phyloP scores from a whole-genome alignment of 176 grass and related monocot genomes.

The Otatea glauca region DNA sequence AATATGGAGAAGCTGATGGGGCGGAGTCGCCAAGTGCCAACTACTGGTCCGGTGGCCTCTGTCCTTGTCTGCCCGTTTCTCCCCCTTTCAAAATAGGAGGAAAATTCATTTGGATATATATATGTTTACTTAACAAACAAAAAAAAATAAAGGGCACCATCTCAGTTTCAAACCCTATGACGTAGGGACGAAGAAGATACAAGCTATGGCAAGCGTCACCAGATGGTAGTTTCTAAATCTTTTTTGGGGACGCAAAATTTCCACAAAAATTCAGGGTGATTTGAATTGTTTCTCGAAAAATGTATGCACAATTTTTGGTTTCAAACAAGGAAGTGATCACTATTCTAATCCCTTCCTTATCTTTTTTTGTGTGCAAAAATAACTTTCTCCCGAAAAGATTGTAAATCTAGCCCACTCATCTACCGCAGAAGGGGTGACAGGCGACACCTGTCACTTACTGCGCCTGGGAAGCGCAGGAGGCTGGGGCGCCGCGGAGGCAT shows the following conservation, averaged over 20 bases:
- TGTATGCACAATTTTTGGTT: neutral
- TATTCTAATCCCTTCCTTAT: too few relatives aligned
- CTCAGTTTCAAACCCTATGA: conserved; percentile 28
- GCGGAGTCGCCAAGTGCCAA: neutral
- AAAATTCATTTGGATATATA: neutral
- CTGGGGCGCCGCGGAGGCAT: too few relatives aligned
- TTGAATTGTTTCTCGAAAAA: neutral
- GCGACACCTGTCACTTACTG: too few relatives aligned
- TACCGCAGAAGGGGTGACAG: too few relatives aligned
- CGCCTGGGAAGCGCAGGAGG: too few relatives aligned
- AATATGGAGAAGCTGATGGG: neutral
- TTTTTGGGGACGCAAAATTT: neutral
- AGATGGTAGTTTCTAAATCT: neutral
- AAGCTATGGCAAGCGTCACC: neutral
- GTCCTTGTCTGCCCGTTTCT: too few relatives aligned
- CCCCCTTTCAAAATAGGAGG: too few relatives aligned
- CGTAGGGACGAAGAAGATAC: neutral
- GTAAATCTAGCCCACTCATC: too few relatives aligned
- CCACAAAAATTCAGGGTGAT: neutral
- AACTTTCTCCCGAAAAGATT: too few relatives aligned
- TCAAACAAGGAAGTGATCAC: neutral
- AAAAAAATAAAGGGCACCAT: neutral
- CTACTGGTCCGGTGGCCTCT: too few relatives aligned
- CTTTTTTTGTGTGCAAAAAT: too few relatives aligned
- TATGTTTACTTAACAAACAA: neutral